Percentiles rank a stretch among this genome's conserved stretches.
phyloP scores from a whole-genome alignment of 129 eudicot species.

The Calendula officinalis region DNA sequence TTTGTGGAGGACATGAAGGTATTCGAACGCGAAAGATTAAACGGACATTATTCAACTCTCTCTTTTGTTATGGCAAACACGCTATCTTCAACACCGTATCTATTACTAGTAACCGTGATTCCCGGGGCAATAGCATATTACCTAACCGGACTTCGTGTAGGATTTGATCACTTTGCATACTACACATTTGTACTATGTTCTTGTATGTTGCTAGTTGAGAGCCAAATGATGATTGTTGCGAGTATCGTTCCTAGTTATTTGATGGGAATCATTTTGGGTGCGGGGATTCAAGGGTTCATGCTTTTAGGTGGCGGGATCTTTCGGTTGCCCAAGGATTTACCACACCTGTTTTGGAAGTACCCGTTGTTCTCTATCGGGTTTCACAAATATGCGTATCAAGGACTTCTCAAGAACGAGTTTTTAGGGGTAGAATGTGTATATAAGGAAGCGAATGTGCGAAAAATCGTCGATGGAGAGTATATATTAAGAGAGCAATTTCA shows the following conservation, averaged over 20 bases:
- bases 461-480: slow-evolving; percentile 29
- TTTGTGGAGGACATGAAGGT: slow-evolving; percentile 87
- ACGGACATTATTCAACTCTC: slow-evolving; percentile 40
- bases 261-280: slow-evolving; percentile 46
- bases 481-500: slow-evolving; percentile 45
- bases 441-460: slow-evolving; percentile 14
- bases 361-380: slow-evolving; percentile 33
- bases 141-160: slow-evolving; percentile 36
- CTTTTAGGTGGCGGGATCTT: slow-evolving; percentile 38
- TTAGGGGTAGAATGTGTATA: slow-evolving; percentile 26
- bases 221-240: slow-evolving; percentile 54
- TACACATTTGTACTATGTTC: slow-evolving; percentile 25
- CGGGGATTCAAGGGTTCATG: slow-evolving; percentile 43
- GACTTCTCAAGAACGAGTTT: slow-evolving; percentile 54
- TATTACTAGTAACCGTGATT: slow-evolving; percentile 36
- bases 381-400: slow-evolving; percentile 51
- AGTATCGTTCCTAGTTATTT: slow-evolving; percentile 51
- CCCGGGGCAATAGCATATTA: slow-evolving; percentile 44
- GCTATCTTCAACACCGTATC: slow-evolving; percentile 40
- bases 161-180: slow-evolving; percentile 35
- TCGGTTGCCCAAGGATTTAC: slow-evolving; percentile 41
- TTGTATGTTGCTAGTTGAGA: slow-evolving; percentile 41
- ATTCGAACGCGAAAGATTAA: slow-evolving; percentile 38
- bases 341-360: slow-evolving; percentile 37
- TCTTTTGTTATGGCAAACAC: slow-evolving; percentile 47